Base-by-base conservation (phyloP, 345 rosid species). In the Geranium brycei region DNA sequence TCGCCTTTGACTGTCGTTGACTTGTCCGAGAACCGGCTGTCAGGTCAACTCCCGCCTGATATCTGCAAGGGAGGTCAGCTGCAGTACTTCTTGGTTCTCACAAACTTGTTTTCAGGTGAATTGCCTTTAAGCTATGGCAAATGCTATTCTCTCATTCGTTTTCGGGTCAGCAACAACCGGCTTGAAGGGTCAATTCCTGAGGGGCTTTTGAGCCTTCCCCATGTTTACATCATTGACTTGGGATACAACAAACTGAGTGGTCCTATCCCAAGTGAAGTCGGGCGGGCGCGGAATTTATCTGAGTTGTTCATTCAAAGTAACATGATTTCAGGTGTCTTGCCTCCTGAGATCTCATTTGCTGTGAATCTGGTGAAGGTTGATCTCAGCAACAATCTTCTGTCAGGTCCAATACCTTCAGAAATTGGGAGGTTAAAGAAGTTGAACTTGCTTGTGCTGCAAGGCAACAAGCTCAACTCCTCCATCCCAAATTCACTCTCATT, bases 61-160 rank as follows among this genome's bases (percentile, higher is more conserved):
- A 92, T 92, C 97, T 92, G 99, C 77, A 86, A 87, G 73, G 67
- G 68, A 28, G 95, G 97, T 59, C 78, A 77, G 60, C 86, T 89
- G 99, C 80, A 0, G 64, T 61, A 7, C 65, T 78, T 92, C 53
- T 84, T 92, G 7, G 56, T 92, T 70, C 82, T 92, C 0, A 90
- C 86, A 58, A 92, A 92, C 81, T 80, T 72, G 17, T 69, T 92
- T 47, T 77, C 95, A 0, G 99, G 97, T 5, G 81, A 81, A 23
- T 89, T 92, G 64, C 97, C 99, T 0, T 73, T 77, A 1, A 72
- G 74, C 7, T 92, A 92, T 38, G 87, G 77, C 0, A 83, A 72
- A 61, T 92, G 99, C 68, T 41, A 7, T 40, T 77, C 83, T 51
- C 66, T 92, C 15, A 1, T 31, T 67, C 82, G 99, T 38, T 89